phyloP scores from a whole-genome alignment of 139 green algal species.

The Chlamydomonas sp. region DNA sequence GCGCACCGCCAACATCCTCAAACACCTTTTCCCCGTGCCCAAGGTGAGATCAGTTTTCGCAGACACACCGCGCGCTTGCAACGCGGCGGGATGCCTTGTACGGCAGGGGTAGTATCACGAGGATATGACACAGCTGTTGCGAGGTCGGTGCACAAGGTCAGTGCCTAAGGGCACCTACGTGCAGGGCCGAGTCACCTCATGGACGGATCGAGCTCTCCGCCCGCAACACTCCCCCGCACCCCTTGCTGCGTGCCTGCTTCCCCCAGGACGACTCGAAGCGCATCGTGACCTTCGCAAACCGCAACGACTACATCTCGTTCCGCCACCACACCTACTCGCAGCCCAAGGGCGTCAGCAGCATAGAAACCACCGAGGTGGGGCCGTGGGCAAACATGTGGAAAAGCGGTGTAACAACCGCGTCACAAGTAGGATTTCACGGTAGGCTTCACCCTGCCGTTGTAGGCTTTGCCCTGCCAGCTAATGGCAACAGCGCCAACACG shows the following conservation, averaged over 20 bases:
- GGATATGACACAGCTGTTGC: too few species aligned
- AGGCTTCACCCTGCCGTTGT: too few species aligned
- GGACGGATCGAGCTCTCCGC: not conserved
- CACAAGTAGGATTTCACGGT: too few species aligned
- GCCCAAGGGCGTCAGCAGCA: slow-evolving; percentile 77
- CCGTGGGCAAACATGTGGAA: not conserved
- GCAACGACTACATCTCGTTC: slow-evolving; percentile 93
- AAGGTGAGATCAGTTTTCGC: slow-evolving; percentile 54
- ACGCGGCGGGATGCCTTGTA: too few species aligned
- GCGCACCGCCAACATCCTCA: slow-evolving; percentile 90
- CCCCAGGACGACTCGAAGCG: slow-evolving; percentile 83
- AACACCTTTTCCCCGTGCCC: slow-evolving; percentile 95
- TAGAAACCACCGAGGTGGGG: slow-evolving; percentile 82
- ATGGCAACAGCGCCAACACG: too few species aligned
- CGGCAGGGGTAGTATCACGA: too few species aligned
- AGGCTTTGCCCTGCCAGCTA: too few species aligned
- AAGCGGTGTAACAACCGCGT: too few species aligned
- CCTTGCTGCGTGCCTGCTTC: not conserved
- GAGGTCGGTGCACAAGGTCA: too few species aligned
- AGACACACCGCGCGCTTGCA: too few species aligned
- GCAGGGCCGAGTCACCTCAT: too few species aligned
- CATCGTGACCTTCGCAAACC: slow-evolving; percentile 91
- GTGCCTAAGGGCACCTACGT: too few species aligned
- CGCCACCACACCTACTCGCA: slow-evolving; percentile 90
- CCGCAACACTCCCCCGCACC: not conserved